Conservation (phyloP, 164 flowering plant species). For the Liriodendron chinense region DNA sequence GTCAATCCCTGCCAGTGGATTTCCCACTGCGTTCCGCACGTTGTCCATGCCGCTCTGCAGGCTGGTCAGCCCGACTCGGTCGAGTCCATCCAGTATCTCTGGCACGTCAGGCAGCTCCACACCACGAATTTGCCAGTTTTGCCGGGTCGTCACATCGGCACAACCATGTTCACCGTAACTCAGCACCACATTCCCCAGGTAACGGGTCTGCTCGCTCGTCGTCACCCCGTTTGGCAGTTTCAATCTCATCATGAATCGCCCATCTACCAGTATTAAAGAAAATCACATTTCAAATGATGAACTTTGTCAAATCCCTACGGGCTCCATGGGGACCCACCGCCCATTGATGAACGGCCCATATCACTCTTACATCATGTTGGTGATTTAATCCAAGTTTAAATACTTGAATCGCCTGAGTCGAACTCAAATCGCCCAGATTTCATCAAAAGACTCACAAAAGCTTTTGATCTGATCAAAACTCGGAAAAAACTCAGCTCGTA, state of each 20-base stretch:
- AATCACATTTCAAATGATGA: too few relatives aligned
- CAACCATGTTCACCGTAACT: conserved; percentile 86
- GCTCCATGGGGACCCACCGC: too few relatives aligned
- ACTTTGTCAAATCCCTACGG: too few relatives aligned
- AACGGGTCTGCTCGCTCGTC: conserved; percentile 77
- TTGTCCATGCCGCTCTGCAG: conserved; percentile 99
- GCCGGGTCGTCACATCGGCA: conserved; percentile 91
- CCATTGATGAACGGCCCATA: too few relatives aligned
- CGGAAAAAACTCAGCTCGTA: too few relatives aligned
- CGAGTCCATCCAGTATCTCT: conserved; percentile 71
- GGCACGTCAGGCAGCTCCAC: conserved; percentile 85
- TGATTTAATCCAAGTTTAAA: too few relatives aligned
- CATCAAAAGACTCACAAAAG: too few relatives aligned
- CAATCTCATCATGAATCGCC: conserved; percentile 96
- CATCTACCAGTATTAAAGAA: conserved; percentile 53
- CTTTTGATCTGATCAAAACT: too few relatives aligned
- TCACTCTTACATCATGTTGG: too few relatives aligned
- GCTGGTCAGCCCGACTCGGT: conserved; percentile 76
- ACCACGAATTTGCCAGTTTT: conserved; percentile 97
- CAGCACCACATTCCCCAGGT: conserved; percentile 71
- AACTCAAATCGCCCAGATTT: too few relatives aligned
- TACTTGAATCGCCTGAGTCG: too few relatives aligned
- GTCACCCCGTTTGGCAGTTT: conserved; percentile 98
- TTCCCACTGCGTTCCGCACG: conserved; percentile 94
- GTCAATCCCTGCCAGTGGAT: conserved; percentile 91